phyloP scores from a whole-genome alignment of 805 yeast species.

The Candida cerambycidarum region DNA sequence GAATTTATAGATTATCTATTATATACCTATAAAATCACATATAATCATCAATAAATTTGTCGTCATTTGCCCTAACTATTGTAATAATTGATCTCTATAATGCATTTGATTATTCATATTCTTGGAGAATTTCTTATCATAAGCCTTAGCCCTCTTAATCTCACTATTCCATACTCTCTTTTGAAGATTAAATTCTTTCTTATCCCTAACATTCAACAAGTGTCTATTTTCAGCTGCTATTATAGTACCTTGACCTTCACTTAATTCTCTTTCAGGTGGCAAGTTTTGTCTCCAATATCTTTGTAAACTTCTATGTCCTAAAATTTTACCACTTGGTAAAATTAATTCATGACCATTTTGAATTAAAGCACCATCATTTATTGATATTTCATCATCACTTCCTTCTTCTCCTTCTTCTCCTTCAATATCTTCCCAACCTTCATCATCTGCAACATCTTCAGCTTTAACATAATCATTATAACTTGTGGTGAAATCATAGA shows the following conservation, averaged over 20 bases:
- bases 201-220: slow-evolving; percentile 40
- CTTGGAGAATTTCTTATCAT: slow-evolving; percentile 62
- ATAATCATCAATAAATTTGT: no score
- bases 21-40: neutral
- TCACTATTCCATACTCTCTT: slow-evolving; percentile 63
- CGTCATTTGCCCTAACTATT: slow-evolving; percentile 15
- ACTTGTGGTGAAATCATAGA: slow-evolving; percentile 79
- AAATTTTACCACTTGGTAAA: slow-evolving; percentile 42
- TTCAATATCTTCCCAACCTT: slow-evolving; percentile 44
- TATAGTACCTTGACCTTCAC: slow-evolving; percentile 50
- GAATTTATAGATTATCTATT: neutral
- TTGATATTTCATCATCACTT: slow-evolving; percentile 29
- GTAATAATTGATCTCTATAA: slow-evolving; percentile 43
- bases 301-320: slow-evolving; percentile 44
- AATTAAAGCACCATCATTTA: slow-evolving; percentile 28
- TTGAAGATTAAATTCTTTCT: slow-evolving; percentile 38
- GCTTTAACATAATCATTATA: slow-evolving; percentile 34
- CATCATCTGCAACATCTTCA: slow-evolving; percentile 21
- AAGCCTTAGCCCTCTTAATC: slow-evolving; percentile 49
- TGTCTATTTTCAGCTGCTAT: slow-evolving; percentile 54
- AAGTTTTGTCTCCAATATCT: slow-evolving; percentile 45
- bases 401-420: slow-evolving; percentile 26
- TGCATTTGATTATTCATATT: slow-evolving; percentile 82
- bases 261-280: slow-evolving; percentile 41
- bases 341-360: slow-evolving; percentile 40